Evolutionary conservation across 2,329 filamentous ascomycete genomes (phyloP), one percentile per base, ranked within the genome.

Genomic region (Beauveria sp.): DNA sequence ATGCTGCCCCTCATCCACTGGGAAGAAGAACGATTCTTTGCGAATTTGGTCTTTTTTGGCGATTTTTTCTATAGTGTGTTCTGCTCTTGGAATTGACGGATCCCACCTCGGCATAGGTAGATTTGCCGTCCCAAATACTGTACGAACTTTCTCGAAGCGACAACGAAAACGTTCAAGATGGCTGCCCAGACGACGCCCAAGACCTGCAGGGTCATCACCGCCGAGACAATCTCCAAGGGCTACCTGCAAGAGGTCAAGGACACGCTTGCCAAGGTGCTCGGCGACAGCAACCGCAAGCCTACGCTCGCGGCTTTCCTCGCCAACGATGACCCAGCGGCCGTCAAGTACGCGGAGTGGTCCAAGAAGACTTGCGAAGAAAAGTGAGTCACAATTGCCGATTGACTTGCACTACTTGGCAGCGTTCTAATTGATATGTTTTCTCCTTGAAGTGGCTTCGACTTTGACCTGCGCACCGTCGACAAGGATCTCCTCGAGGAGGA

Each of bases 321-420:
- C 67, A 98, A 96, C 75, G 84, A 84, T 66, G 95, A 99, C 76
- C 91, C 93, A 34, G 91, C 92, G 45, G 93, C 93, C 38, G 81
- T 90, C 68, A 91, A 96, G 79, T 98, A 99, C 73, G 95, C 95
- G 60, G 91, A 97, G 75, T 97, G 91, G 91, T 97, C 93, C 46
- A 90, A 91, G 75, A 97, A 96, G 82, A 97, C 95, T 4, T 96
- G 91, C 75, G 84, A 87, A 75, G 93, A 98, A 74, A 96, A 97
- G 93, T 97, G 81, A 88, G 89, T 76, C 24, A 14, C 12, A 10
- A 62, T 62, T 6, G 9, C 40, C 22, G 7, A 53, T 26, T 34
- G 22, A 6, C 22, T 16, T 45, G 12, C 5, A 46, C 51, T 14
- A 6, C 26, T 56, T 42, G 42, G 10, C 50, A 55, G 12, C 9